These are phyloP conservation scores for Lachancea cidri DNA, from an alignment of 805 yeast genomes.

Conservation along the genomic window DNA sequence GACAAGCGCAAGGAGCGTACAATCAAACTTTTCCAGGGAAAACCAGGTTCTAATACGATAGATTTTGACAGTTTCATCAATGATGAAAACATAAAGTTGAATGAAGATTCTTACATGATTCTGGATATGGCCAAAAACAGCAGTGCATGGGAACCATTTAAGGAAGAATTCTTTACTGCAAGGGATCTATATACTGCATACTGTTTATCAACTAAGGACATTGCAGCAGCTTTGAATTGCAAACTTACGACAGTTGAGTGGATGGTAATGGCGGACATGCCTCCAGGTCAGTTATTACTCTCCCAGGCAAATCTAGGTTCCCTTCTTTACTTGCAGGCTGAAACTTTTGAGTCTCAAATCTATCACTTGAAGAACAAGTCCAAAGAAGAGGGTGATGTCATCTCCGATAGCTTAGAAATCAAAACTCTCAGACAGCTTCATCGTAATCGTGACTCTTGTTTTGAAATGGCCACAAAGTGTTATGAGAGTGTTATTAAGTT, in stretches of 20 bases:
- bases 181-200: constrained; percentile 72
- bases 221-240: constrained; percentile 52
- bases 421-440: constrained; percentile 22
- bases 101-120: constrained; percentile 30
- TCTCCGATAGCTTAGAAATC: constrained; percentile 22
- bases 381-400: constrained; percentile 16
- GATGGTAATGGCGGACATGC: constrained; percentile 69
- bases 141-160: constrained; percentile 65
- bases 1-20: constrained; percentile 29
- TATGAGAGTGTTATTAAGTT: constrained; percentile 41
- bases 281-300: constrained; percentile 56
- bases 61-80: constrained; percentile 28
- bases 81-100: constrained; percentile 24
- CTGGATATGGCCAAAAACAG: constrained; percentile 36
- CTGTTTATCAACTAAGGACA: constrained; percentile 64
- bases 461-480: constrained; percentile 35
- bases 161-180: constrained; percentile 72
- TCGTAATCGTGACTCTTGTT: constrained; percentile 27
- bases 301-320: constrained; percentile 70
- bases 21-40: constrained; percentile 9
- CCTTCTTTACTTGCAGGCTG: constrained; percentile 61
- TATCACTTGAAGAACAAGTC: constrained; percentile 27
- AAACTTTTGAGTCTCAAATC: constrained; percentile 50
- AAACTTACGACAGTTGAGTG: constrained; percentile 61
- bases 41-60: constrained; percentile 13